These are phyloP conservation scores for Rosellinia necatrix DNA, from an alignment of 2,329 filamentous ascomycete species.

Conservation along the genomic window DNA sequence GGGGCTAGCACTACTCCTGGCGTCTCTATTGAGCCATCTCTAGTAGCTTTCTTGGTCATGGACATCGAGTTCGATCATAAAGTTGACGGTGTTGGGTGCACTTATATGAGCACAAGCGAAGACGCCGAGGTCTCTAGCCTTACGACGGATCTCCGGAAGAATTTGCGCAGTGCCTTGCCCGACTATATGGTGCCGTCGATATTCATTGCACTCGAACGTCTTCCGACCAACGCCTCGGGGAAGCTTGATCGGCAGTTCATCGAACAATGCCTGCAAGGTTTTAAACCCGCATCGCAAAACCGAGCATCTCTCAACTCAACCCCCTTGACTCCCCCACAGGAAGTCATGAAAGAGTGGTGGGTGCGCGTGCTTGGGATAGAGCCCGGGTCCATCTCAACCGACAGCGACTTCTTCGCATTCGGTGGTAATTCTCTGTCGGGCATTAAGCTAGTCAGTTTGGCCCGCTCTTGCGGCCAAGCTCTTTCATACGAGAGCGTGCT, in stretches of 20 bases:
- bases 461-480: too few relatives aligned
- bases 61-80: not conserved
- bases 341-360: too few relatives aligned
- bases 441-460: too few relatives aligned
- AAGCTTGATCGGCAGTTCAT: not conserved
- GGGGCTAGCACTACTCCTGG: not conserved
- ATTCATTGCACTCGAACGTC: not conserved
- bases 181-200: not conserved
- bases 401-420: too few relatives aligned
- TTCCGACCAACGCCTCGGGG: not conserved
- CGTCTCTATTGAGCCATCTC: not conserved
- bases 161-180: too few relatives aligned
- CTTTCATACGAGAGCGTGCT: too few relatives aligned
- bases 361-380: too few relatives aligned
- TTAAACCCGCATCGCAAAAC: too few relatives aligned
- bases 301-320: not conserved
- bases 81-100: not conserved
- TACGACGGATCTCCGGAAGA: not conserved
- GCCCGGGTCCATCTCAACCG: too few relatives aligned
- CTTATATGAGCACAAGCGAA: not conserved
- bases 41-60: not conserved
- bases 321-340: constrained; percentile 21
- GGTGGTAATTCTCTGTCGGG: too few relatives aligned
- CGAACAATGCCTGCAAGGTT: too few relatives aligned
- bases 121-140: not conserved